Evolutionary conservation across 192 early-diverging fungal species (phyloP).

Genomic region (Coemansia sp.): DNA sequence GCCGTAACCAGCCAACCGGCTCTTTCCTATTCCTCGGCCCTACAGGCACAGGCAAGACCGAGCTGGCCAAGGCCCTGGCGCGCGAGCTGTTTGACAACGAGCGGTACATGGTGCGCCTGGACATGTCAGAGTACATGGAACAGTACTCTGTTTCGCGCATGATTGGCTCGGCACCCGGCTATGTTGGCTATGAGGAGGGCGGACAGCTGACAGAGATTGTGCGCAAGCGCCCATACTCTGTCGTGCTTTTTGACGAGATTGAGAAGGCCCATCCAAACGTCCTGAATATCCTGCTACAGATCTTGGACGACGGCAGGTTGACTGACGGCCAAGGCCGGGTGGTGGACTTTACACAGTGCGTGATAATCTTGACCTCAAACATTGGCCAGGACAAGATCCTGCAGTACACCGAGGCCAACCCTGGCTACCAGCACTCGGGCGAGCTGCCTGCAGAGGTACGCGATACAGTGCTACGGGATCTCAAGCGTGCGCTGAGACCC

Average conservation of each 20-base stretch:
- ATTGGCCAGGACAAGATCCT: slow-evolving; percentile 68
- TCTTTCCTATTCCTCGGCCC: slow-evolving; percentile 96
- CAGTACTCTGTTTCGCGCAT: slow-evolving; percentile 81
- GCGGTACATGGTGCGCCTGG: slow-evolving; percentile 91
- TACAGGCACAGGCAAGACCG: slow-evolving; percentile 94
- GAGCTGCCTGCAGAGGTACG: slow-evolving; percentile 43
- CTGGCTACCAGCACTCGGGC: slow-evolving; percentile 15
- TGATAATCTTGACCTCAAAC: slow-evolving; percentile 95
- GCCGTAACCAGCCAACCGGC: slow-evolving; percentile 76
- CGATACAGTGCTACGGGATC: slow-evolving; percentile 75
- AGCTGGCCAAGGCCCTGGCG: slow-evolving; percentile 73
- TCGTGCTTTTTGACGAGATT: slow-evolving; percentile 97
- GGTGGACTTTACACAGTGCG: slow-evolving; percentile 93
- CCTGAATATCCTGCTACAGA: slow-evolving; percentile 72
- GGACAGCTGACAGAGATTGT: slow-evolving; percentile 95
- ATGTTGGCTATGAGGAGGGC: slow-evolving; percentile 95
- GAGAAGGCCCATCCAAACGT: slow-evolving; percentile 93
- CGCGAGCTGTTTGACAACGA: slow-evolving; percentile 95
- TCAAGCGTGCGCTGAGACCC: slow-evolving; percentile 76
- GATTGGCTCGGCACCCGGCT: slow-evolving; percentile 94
- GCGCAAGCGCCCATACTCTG: slow-evolving; percentile 85
- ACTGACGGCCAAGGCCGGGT: slow-evolving; percentile 92
- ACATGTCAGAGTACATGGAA: slow-evolving; percentile 99
- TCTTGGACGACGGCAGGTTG: slow-evolving; percentile 92
- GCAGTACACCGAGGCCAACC: slow-evolving; percentile 24